phyloP scores from a whole-genome alignment of 2,329 filamentous ascomycete species.

The Pseudocercospora eumusae region DNA sequence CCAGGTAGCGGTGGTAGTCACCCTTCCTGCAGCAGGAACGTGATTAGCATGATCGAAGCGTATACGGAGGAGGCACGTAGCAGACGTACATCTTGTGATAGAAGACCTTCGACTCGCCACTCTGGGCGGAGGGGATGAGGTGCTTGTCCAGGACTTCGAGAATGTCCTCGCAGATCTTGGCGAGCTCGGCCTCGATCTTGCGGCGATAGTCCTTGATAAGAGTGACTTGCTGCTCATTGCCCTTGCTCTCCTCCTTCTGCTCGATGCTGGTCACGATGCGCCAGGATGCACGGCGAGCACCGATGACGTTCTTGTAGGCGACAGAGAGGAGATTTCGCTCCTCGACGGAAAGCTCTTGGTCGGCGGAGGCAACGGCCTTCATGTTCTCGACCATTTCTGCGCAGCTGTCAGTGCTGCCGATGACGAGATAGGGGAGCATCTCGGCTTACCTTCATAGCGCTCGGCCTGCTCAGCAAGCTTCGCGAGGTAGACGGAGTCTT shows the following conservation, averaged over 20 bases:
- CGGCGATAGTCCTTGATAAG: constrained; percentile 98
- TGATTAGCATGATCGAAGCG: constrained; percentile 17
- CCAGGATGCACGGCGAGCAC: constrained; percentile 94
- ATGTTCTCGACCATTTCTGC: constrained; percentile 99
- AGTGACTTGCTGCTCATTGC: constrained; percentile 84
- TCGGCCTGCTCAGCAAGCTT: constrained; percentile 99
- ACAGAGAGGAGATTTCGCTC: constrained; percentile 97
- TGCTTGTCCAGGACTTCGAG: constrained; percentile 91
- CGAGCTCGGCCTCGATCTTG: constrained; percentile 96
- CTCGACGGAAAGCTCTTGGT: constrained; percentile 70
- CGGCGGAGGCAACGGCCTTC: constrained; percentile 92
- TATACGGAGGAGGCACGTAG: neutral
- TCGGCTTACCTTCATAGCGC: constrained; percentile 86
- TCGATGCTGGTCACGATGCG: constrained; percentile 98
- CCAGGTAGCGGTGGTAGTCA: constrained; percentile 98
- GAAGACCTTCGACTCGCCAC: constrained; percentile 98
- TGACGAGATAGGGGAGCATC: constrained; percentile 9
- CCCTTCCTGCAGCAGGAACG: constrained; percentile 72
- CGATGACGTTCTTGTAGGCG: constrained; percentile 99
- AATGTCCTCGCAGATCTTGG: constrained; percentile 97
- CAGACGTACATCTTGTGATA: constrained; percentile 96
- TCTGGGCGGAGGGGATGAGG: constrained; percentile 90
- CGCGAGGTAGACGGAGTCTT: constrained; percentile 98
- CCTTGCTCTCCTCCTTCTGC: constrained; percentile 99
- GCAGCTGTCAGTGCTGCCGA: constrained; percentile 42